Evolutionary conservation across 768 basidiomycete species (phyloP), one percentile per base, ranked within the genome.

Genomic region (Leccinum truebloodii): DNA sequence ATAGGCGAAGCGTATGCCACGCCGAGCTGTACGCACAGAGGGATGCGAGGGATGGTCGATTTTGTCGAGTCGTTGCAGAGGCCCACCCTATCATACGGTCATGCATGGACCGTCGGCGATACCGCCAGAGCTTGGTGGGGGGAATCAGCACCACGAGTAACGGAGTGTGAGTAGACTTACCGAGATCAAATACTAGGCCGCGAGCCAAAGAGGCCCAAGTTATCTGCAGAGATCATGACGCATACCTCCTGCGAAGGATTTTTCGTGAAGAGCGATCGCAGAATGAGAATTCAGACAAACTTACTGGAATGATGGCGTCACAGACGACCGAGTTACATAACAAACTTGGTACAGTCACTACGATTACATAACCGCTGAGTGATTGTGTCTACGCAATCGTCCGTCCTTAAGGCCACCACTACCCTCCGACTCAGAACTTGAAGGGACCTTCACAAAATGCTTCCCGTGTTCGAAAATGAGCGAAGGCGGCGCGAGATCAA

Each of bases 401-500:
- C 52, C 16, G 8, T 30, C 20, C 13, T 26, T 22, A 22, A 22
- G 22, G 13, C 32, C 14, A 20, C 32, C 32, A 53, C 28, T 28
- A 2, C 0, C 14, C 13, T 53, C 52, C 28, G 35, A 26, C 62
- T 44, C 6, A 20, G 41, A 14, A 6, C 52, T 13, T 10, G 1
- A 50, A 18, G 32, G 54, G 26, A 24, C 22, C 3, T 35, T 46
- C 10, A 37, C 30, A 51, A 41, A 24, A 79, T 78, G 75, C 68
- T 80, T 57, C 79, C 81, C 16, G 53, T 85, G 50, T 84, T 86
- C 65, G 80, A 78, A 39, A 77, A 80, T 66, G 81, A 86, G 55
- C 75, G 76, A 49, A 72, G 76, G 52, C 79, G 84, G 58, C 82
- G 87, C 49, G 80, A 82, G 65, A 93, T 93, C 64, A 92, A 93